Evolutionary conservation across 768 basidiomycete genomes (phyloP).

Genomic region (Lentinula sp.): DNA sequence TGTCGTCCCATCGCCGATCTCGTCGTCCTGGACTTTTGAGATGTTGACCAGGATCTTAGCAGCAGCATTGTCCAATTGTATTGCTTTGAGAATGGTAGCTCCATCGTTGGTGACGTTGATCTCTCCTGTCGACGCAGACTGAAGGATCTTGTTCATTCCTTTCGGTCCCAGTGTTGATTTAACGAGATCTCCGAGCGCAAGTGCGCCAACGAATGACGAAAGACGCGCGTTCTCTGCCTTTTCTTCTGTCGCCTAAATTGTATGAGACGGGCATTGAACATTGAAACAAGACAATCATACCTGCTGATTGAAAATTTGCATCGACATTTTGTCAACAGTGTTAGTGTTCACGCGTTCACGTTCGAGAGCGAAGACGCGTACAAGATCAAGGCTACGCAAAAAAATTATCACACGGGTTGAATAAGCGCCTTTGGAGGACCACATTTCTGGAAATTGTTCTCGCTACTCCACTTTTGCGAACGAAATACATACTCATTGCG

Average conservation of each 20-base stretch:
- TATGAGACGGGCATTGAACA: background rate
- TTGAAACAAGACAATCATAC: conserved; percentile 21
- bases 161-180: conserved; percentile 98
- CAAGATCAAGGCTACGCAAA: background rate
- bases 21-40: conserved; percentile 99
- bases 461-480: no score
- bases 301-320: conserved; percentile 68
- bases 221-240: conserved; percentile 97
- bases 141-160: conserved; percentile 99
- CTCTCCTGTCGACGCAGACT: conserved; percentile 82
- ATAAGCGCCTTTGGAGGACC: no score
- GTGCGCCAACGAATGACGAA: conserved; percentile 95
- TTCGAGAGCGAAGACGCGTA: background rate
- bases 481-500: background rate
- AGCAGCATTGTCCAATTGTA: conserved; percentile 96
- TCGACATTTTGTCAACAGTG: conserved; percentile 38
- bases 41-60: conserved; percentile 99
- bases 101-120: conserved; percentile 99
- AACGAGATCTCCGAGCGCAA: conserved; percentile 96
- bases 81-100: conserved; percentile 95
- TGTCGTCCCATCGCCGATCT: conserved; percentile 95
- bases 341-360: no score
- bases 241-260: conserved; percentile 75
- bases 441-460: no score
- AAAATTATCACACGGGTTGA: background rate